Evolutionary conservation across 2,329 filamentous ascomycete genomes (phyloP), one percentile per base, ranked within the genome.

Genomic region (Tothia fuscella): DNA sequence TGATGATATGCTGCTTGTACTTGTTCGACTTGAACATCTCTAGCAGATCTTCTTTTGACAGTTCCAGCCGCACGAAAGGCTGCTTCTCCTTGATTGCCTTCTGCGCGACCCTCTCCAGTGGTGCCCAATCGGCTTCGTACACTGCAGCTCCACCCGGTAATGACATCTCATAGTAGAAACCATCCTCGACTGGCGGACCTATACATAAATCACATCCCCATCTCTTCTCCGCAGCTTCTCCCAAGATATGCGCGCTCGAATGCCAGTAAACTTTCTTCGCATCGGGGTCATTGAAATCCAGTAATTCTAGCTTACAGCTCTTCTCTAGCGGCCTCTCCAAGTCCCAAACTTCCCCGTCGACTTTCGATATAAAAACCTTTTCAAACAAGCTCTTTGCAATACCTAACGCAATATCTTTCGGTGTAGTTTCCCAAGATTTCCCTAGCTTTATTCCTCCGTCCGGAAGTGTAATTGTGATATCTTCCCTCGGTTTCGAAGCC

Each of bases 1-100:
- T 81, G 66, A 98, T 96, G 62, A 96, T 93, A 62, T 95, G 84
- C 60, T 93, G 79, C 75, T 98, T 96, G 71, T 94, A 96, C 61
- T 91, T 91, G 73, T 93, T 95, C 72, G 93, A 93, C 53, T 79
- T 77, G 70, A 96, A 96, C 84, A 96, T 94, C 60, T 94, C 86
- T 40, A 91, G 75, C 38, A 96, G 72, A 51, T 96, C 80, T 42
- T 89, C 82, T 66, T 96, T 96, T 50, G 82, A 82, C 56, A 95
- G 75, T 49, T 82, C 82, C 36, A 96, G 69, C 46, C 91, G 79
- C 68, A 95, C 83, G 59, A 96, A 96, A 39, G 80, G 80, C 64
- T 96, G 89, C 71, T 93, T 94, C 65, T 95, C 88, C 71, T 95
- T 95, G 63, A 93, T 84, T 49, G 91, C 87, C 57, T 79, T 82